Base-by-base conservation (phyloP, 2,329 filamentous ascomycete species). In the Pyrenochaeta sp. region DNA sequence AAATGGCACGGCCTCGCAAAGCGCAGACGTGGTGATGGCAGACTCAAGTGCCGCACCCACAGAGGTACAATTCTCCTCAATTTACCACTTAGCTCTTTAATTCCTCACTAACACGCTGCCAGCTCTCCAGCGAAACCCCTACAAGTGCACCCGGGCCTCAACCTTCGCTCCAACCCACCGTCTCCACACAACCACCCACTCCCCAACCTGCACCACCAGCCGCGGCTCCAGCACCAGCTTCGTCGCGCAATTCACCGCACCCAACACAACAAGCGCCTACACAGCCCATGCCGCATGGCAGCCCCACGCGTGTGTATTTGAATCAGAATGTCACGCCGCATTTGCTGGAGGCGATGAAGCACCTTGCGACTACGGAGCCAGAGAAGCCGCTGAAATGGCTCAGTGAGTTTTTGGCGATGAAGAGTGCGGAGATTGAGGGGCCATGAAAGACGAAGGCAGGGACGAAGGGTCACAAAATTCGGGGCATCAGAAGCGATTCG, bases 281-380 rank as follows among this genome's bases (percentile, higher is more conserved):
- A 14, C 66, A 74, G 20, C 67, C 80, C 17, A 77, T 77, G 33
- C 73, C 78, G 17, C 80, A 83, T 56, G 81, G 81, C 6, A 77
- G 76, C 20, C 77, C 79, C 1, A 81, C 79, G 21, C 67, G 81
- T 10, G 76, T 81, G 41, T 82, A 81, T 60, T 61, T 83, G 58
- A 83, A 82, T 56, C 72, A 77, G 62, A 71, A 81, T 60, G 73
- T 82, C 30, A 83, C 80, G 37, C 81, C 80, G 48, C 75, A 82
- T 67, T 60, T 82, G 64, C 67, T 83, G 36, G 81, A 83, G 64
- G 81, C 77, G 5, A 82, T 82, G 79, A 83, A 82, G 71, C 77
- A 79, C 66, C 55, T 82, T 41, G 80, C 77, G 15, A 75, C 77
- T n/a, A 68, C 77, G 45, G 79, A 82, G 75, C 81, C 81, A 0